Percentiles rank a stretch among this genome's conserved stretches.
These are phyloP conservation scores for Vaucheria bursata DNA, from an alignment of 352 stramenopile genomes.

Conservation along the genomic window DNA sequence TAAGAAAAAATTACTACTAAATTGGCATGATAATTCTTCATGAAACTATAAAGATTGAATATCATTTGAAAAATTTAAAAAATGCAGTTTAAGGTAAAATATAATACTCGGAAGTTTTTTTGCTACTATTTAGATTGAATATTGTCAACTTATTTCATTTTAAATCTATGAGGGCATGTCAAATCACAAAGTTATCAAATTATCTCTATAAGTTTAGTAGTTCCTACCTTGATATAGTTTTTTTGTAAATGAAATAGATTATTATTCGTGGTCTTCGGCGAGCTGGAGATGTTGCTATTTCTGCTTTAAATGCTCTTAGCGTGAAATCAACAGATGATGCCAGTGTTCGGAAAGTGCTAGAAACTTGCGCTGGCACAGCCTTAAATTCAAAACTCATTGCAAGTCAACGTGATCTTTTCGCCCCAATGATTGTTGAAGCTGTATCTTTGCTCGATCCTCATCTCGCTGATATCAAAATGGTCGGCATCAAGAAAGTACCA, in stretches of 20 bases:
- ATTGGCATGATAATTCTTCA: too few species aligned
- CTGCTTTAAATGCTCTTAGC: slow-evolving; percentile 70
- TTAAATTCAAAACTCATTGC: slow-evolving; percentile 98
- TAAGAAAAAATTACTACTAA: too few species aligned
- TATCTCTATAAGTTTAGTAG: slow-evolving; percentile 22
- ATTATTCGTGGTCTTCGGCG: slow-evolving; percentile 67
- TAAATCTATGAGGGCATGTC: neutral
- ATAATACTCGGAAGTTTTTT: neutral
- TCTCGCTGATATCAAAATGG: slow-evolving; percentile 38
- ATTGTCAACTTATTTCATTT: neutral
- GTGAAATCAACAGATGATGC: slow-evolving; percentile 49
- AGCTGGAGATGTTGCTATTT: slow-evolving; percentile 65
- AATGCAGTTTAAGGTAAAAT: neutral
- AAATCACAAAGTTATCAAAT: neutral
- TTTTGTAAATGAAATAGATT: slow-evolving; percentile 17
- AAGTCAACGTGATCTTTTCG: slow-evolving; percentile 91
- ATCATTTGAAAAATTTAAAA: too few species aligned
- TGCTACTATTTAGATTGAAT: neutral
- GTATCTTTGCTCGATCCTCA: slow-evolving; percentile 80
- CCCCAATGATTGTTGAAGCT: slow-evolving; percentile 94
- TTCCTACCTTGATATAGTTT: slow-evolving; percentile 16
- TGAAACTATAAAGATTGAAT: too few species aligned
- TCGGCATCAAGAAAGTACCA: slow-evolving; percentile 48
- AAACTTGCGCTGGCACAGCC: slow-evolving; percentile 83
- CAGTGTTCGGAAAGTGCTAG: slow-evolving; percentile 62